Percentiles rank a stretch among this genome's conserved stretches.
phyloP scores from a whole-genome alignment of 495 filamentous ascomycete genomes.

The Neurospora tetraspora region DNA sequence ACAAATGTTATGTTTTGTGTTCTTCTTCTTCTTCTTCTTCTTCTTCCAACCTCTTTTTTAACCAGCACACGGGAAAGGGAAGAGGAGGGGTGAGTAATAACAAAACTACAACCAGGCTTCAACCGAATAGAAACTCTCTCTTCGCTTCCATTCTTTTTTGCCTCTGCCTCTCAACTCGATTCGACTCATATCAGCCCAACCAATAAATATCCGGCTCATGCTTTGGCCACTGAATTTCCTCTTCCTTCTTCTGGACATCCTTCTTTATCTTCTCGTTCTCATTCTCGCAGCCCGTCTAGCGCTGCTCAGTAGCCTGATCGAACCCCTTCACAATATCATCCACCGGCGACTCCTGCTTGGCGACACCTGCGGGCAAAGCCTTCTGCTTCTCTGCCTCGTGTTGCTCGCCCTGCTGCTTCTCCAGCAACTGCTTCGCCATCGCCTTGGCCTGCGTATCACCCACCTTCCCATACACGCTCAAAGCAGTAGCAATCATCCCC shows the following conservation, averaged over 20 bases:
- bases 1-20: not conserved
- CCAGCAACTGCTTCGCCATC: slow-evolving; percentile 44
- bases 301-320: not conserved
- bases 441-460: slow-evolving; percentile 68
- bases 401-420: slow-evolving; percentile 14
- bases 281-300: not conserved
- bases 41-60: not conserved
- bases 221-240: not conserved
- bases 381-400: slow-evolving; percentile 8
- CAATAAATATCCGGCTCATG: not conserved
- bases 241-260: not conserved
- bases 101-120: not conserved
- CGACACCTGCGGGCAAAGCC: not conserved
- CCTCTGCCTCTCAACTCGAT: not conserved
- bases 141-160: not conserved
- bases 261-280: not conserved
- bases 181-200: not conserved
- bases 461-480: slow-evolving; percentile 93
- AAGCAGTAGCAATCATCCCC: slow-evolving; percentile 91
- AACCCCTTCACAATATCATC: not conserved
- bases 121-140: not conserved
- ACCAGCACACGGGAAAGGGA: not conserved
- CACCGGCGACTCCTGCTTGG: not conserved
- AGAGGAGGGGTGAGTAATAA: not conserved
- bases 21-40: not conserved